These are phyloP conservation scores for Cercospora sp. DNA, from an alignment of 2,329 filamentous ascomycete species.

Conservation along the genomic window DNA sequence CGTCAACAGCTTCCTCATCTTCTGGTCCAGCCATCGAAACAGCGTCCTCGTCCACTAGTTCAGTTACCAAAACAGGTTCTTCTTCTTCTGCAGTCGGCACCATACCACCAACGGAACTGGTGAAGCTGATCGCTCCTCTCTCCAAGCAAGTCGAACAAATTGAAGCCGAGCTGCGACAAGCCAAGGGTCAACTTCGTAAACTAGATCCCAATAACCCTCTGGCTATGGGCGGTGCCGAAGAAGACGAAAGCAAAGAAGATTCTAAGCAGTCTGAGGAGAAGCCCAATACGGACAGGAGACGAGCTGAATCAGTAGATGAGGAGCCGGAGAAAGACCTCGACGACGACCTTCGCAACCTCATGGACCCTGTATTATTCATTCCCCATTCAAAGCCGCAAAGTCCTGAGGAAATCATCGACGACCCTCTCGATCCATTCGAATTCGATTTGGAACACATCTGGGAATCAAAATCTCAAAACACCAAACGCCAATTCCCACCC, in stretches of 20 bases:
- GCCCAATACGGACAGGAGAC: not conserved
- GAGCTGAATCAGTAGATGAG: not conserved
- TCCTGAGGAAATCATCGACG: not conserved
- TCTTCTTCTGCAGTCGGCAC: not conserved
- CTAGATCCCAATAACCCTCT: constrained; percentile 2
- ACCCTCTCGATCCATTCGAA: not conserved
- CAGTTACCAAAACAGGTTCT: not conserved
- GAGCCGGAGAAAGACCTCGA: not conserved
- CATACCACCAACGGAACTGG: not conserved
- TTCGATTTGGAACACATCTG: not conserved
- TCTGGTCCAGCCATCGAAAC: not conserved
- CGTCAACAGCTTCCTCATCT: not conserved
- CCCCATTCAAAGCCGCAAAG: not conserved
- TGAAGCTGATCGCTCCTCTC: constrained; percentile 13
- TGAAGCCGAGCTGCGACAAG: constrained; percentile 6
- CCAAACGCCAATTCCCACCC: constrained; percentile 6
- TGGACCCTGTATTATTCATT: no score
- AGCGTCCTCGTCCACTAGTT: not conserved
- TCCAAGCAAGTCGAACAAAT: constrained; percentile 11
- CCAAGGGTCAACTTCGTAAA: constrained; percentile 8
- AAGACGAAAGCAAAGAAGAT: not conserved
- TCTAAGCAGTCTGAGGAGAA: not conserved
- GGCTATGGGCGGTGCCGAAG: not conserved
- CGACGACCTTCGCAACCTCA: not conserved
- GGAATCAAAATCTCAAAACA: not conserved